These are phyloP conservation scores for Ascosphaera apis DNA, from an alignment of 2,329 filamentous ascomycete genomes.

Conservation along the genomic window DNA sequence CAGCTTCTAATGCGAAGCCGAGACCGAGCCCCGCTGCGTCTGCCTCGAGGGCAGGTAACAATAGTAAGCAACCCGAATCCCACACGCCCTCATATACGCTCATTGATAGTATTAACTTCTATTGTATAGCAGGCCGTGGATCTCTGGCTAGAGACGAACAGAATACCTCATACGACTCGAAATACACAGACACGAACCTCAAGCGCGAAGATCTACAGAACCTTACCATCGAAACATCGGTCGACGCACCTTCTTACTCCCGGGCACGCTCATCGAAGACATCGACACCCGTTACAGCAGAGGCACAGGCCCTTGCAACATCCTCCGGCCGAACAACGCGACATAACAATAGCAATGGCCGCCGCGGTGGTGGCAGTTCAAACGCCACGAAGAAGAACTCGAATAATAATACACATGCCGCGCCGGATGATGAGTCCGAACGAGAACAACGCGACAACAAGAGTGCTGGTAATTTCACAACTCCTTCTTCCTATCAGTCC, in stretches of 20 bases:
- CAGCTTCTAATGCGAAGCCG: background rate
- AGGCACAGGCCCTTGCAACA: background rate
- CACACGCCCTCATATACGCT: too few relatives aligned
- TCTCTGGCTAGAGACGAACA: background rate
- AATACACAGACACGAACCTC: background rate
- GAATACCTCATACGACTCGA: background rate
- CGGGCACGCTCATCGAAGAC: slow-evolving; percentile 10
- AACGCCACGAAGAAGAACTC: background rate
- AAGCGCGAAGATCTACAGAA: background rate
- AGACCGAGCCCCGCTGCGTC: slow-evolving; percentile 2
- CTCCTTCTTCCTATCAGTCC: too few relatives aligned
- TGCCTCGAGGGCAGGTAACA: background rate
- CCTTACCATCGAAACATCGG: slow-evolving; percentile 2
- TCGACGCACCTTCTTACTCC: slow-evolving; percentile 2
- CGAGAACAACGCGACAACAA: background rate
- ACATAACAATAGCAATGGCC: background rate
- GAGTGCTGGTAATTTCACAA: background rate
- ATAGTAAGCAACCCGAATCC: background rate
- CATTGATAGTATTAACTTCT: too few relatives aligned
- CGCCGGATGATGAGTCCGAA: background rate
- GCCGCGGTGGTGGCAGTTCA: background rate
- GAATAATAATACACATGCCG: background rate
- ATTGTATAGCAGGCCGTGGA: background rate
- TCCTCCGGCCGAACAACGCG: background rate
- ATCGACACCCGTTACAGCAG: slow-evolving; percentile 9